A percentile compares a stretch with the other conserved stretches of the same genome.
These are phyloP conservation scores for Coemansia sp. DNA, from an alignment of 192 early-diverging fungal species.

Conservation along the genomic window DNA sequence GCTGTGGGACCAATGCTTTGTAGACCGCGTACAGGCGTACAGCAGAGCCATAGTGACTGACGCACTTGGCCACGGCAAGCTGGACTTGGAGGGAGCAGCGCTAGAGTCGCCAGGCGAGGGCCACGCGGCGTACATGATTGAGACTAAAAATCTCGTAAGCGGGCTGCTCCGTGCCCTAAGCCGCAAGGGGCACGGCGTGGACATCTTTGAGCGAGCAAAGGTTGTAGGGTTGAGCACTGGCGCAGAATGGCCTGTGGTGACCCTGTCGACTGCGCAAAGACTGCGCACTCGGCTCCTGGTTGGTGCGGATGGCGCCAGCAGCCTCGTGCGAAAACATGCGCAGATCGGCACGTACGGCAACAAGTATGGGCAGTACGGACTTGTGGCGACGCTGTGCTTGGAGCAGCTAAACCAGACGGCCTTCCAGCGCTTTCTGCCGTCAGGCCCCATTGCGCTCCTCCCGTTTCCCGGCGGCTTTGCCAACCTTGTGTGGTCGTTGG, in stretches of 20 bases:
- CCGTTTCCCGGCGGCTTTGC: conserved; percentile 62
- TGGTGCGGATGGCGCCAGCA: conserved; percentile 90
- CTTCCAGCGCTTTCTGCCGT: conserved; percentile 94
- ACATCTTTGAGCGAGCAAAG: conserved; percentile 68
- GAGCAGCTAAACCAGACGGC: conserved; percentile 68
- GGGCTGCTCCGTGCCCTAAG: conserved; percentile 63
- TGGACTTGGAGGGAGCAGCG: conserved; percentile 16
- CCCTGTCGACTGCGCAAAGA: conserved; percentile 64
- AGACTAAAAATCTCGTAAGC: conserved; percentile 80
- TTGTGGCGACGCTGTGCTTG: conserved; percentile 80
- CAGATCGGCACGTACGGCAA: conserved; percentile 81
- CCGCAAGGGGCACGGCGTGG: conserved; percentile 45
- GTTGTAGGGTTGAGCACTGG: conserved; percentile 50
- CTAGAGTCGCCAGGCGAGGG: background rate
- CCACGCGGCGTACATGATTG: conserved; percentile 82
- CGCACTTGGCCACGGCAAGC: conserved; percentile 24
- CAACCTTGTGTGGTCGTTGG: conserved; percentile 92
- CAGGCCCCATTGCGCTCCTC: conserved; percentile 90
- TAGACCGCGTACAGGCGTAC: conserved; percentile 64
- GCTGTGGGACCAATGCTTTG: conserved; percentile 67
- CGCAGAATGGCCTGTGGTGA: conserved; percentile 69
- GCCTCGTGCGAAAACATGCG: conserved; percentile 80
- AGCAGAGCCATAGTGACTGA: conserved; percentile 49
- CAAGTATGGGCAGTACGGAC: conserved; percentile 83
- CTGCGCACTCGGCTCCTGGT: conserved; percentile 76